phyloP scores from a whole-genome alignment of 768 basidiomycete species.

The Pleurotus tuber-regium region DNA sequence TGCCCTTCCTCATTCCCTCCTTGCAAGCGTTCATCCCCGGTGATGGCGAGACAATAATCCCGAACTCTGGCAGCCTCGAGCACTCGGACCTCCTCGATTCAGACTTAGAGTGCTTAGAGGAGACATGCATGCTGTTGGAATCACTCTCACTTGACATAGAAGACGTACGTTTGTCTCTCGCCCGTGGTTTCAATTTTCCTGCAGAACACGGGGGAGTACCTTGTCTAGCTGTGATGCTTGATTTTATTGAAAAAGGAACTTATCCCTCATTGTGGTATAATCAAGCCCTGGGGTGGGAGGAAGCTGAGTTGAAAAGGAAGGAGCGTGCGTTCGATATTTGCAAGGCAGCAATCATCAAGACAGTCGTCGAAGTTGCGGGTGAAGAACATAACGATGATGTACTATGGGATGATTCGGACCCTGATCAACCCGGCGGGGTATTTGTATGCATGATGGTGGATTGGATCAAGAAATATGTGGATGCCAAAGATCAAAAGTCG shows the following conservation, averaged over 20 bases:
- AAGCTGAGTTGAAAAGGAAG: constrained; percentile 52
- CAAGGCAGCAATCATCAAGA: constrained; percentile 84
- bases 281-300: constrained; percentile 32
- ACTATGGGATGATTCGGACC: constrained; percentile 68
- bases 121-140: constrained; percentile 74
- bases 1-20: constrained; percentile 60
- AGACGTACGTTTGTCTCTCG: constrained; percentile 69
- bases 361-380: constrained; percentile 82
- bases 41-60: constrained; percentile 25
- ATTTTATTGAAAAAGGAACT: constrained; percentile 72
- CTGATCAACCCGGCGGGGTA: constrained; percentile 58
- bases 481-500: constrained; percentile 29
- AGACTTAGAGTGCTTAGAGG: constrained; percentile 73
- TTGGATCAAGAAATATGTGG: constrained; percentile 67
- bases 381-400: constrained; percentile 77
- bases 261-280: constrained; percentile 67
- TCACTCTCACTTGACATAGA: constrained; percentile 77
- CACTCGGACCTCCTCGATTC: constrained; percentile 47
- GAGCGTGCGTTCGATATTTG: constrained; percentile 77
- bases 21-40: constrained; percentile 45
- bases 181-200: constrained; percentile 59
- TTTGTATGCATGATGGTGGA: constrained; percentile 71
- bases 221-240: constrained; percentile 61
- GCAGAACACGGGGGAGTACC: constrained; percentile 53
- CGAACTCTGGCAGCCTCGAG: constrained; percentile 39